phyloP scores from a whole-genome alignment of 768 basidiomycete species.

The Lenzites betulinus region DNA sequence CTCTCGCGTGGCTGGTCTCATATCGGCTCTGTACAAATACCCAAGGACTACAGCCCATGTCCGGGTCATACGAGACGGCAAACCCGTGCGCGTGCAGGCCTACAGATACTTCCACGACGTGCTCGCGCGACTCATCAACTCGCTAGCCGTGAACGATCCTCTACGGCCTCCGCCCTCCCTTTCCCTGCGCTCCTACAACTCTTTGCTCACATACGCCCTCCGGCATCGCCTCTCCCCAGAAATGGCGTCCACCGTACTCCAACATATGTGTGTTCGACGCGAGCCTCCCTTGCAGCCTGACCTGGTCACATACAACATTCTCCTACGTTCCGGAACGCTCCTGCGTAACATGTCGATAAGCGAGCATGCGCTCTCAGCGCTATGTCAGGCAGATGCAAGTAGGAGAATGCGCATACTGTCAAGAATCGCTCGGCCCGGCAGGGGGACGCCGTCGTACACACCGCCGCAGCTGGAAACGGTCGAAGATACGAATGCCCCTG shows the following conservation, averaged over 20 bases:
- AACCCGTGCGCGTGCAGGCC: constrained; percentile 24
- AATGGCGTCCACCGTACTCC: constrained; percentile 50
- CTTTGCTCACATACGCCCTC: constrained; percentile 67
- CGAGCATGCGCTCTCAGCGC: constrained; percentile 38
- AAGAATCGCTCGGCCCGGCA: not conserved
- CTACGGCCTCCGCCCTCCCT: constrained; percentile 34
- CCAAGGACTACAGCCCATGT: constrained; percentile 29
- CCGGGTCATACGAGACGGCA: constrained; percentile 26
- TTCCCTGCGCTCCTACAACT: constrained; percentile 51
- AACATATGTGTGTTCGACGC: constrained; percentile 54
- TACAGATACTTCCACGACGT: constrained; percentile 36
- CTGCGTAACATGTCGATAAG: constrained; percentile 43
- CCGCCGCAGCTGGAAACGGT: too few species aligned
- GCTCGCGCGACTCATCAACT: constrained; percentile 28
- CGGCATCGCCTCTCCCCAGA: constrained; percentile 54
- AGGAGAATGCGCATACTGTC: not conserved
- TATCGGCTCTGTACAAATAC: constrained; percentile 49
- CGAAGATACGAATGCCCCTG: too few species aligned
- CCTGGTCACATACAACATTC: constrained; percentile 55
- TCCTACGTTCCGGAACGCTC: constrained; percentile 57
- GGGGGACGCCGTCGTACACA: not conserved
- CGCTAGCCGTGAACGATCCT: constrained; percentile 8
- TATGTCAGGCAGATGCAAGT: constrained; percentile 23
- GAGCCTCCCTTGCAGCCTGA: constrained; percentile 46
- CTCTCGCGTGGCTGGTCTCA: constrained; percentile 44